Conservation (phyloP, 148 eudicot genomes). For the Camellia sinensis region DNA sequence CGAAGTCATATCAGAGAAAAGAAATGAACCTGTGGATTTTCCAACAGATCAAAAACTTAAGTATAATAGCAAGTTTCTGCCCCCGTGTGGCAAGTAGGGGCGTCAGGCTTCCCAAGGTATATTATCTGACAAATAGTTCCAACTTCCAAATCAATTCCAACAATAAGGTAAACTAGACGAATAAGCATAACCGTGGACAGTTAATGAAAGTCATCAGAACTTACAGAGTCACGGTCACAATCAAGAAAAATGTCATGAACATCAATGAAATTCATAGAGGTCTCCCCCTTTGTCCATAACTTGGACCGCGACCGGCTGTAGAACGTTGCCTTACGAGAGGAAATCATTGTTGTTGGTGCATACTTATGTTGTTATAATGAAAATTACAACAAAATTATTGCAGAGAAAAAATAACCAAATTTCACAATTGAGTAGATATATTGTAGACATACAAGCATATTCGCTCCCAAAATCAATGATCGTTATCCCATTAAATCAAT, state of each 20-base stretch:
- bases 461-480: no score
- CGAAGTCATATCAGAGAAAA: not conserved
- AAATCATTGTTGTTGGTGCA: constrained; percentile 70
- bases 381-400: no score
- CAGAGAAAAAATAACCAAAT: no score
- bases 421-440: no score
- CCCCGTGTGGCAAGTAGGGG: constrained; percentile 93
- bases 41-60: constrained; percentile 46
- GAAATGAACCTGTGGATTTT: constrained; percentile 45
- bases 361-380: no score
- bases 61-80: constrained; percentile 94
- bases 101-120: constrained; percentile 93
- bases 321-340: constrained; percentile 88
- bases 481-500: no score
- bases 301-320: constrained; percentile 82
- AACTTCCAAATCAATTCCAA: not conserved
- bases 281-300: constrained; percentile 94
- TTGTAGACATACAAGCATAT: no score
- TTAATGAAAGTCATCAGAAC: constrained; percentile 25
- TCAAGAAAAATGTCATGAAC: constrained; percentile 74
- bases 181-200: not conserved
- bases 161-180: not conserved
- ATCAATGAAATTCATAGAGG: constrained; percentile 82
- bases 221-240: constrained; percentile 91
- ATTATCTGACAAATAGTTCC: constrained; percentile 46